Evolutionary conservation across 768 basidiomycete species (phyloP).

Genomic region (Chiua virens): DNA sequence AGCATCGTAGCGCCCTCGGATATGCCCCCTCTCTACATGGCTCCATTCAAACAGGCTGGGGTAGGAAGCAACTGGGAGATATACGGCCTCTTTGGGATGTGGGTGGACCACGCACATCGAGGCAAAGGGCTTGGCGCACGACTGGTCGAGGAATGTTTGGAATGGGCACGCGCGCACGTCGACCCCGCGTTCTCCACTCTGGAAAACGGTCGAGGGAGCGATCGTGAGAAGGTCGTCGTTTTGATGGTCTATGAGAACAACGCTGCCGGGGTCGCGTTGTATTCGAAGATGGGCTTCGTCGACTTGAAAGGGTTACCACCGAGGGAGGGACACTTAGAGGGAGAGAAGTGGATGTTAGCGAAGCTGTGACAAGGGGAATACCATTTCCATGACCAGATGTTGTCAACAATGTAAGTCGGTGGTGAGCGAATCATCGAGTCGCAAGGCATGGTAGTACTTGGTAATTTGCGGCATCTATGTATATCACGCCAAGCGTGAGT

Average conservation of each 20-base stretch:
- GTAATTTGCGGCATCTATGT: no score
- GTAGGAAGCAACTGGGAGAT: conserved; percentile 16
- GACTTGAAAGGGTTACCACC: conserved; percentile 6
- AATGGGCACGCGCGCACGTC: conserved; percentile 24
- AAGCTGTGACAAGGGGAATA: no score
- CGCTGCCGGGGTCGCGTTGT: conserved; percentile 13
- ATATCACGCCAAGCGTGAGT: no score
- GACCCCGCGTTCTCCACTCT: conserved; percentile 6
- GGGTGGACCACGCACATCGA: conserved; percentile 30
- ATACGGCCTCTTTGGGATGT: conserved; percentile 25
- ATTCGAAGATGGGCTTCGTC: conserved; percentile 22
- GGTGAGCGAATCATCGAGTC: no score
- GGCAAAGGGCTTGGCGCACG: conserved; percentile 18
- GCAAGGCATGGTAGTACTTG: no score
- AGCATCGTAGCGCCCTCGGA: conserved; percentile 14
- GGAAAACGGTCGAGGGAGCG: not conserved
- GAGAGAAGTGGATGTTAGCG: no score
- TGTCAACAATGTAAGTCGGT: no score
- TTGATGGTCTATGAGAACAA: conserved; percentile 19
- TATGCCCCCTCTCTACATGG: not conserved
- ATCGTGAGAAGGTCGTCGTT: conserved; percentile 16
- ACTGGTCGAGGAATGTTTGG: conserved; percentile 19
- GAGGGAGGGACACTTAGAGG: conserved; percentile 1
- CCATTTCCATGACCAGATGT: no score
- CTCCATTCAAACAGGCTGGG: conserved; percentile 13